Base-by-base conservation (phyloP, 352 stramenopile genomes). In the Pythium dissimile region DNA sequence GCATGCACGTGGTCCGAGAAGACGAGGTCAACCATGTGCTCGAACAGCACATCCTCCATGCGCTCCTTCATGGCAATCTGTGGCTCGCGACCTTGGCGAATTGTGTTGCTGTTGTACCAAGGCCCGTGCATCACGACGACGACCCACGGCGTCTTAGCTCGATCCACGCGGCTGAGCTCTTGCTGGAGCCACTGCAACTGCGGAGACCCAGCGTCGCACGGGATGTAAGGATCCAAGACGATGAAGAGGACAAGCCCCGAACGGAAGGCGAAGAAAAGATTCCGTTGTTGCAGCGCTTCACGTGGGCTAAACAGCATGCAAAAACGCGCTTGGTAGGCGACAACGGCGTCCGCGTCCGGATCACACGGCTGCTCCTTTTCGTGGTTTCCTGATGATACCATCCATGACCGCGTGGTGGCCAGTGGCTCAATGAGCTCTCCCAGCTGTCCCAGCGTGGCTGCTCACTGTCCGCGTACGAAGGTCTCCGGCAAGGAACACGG, bases 41-140 rank as follows among this genome's bases (percentile, higher is more conserved):
- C 53, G 49, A 97, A 89, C 42, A 98, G 77, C 18, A 98, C 55
- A 10, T 89, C 80, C 69, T 98, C 93, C 73, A 98, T 89, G 63
- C 93, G 57, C 42, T 81, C 65, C 50, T 86, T 88, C 73, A 96
- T 95, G 32, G 64, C 43, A 54, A 82, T 63, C 39, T 95, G 78
- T 31, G 77, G 79, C 60, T 94, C 84, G 42, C 82, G 72, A 16
- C 83, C 71, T 16, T 91, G 82, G 71, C 98, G 94, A 13, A 85
- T 78, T 2, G 66, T 83, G 80, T 98, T 97, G 62, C 92, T 97
- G 62, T 95, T 97, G 79, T 98, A 98, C 65, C 95, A 89, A 13
- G 94, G 94, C 5, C 81, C 86, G 59, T 98, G 93, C 71, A 97
- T 94, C 53, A 97, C 84, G 20, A 97, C 77, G 3, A 97, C 67